Percentiles rank a stretch among this genome's conserved stretches.
These are phyloP conservation scores for Tephrocybe sp. DNA, from an alignment of 768 basidiomycete genomes.

Conservation along the genomic window DNA sequence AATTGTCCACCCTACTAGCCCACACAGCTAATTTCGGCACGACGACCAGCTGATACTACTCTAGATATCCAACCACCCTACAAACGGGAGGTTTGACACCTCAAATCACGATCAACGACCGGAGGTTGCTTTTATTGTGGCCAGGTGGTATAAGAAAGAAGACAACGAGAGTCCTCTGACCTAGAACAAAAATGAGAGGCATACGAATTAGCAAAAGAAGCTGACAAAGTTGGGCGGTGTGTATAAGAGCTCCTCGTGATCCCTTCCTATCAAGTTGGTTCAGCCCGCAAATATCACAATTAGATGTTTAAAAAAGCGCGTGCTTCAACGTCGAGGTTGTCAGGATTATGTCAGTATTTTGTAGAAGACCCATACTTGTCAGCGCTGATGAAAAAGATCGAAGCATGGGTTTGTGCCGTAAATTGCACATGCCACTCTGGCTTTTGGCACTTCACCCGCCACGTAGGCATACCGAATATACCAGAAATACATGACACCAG, in stretches of 20 bases:
- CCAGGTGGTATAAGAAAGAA: neutral
- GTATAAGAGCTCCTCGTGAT: neutral
- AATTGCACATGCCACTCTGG: neutral
- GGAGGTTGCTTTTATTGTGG: neutral
- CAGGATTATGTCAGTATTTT: neutral
- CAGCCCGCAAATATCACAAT: no score
- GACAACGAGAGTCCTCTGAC: neutral
- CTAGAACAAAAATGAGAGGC: neutral
- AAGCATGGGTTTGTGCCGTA: neutral
- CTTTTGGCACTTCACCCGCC: neutral
- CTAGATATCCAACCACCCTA: neutral
- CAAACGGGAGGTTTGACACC: neutral
- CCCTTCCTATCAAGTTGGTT: neutral
- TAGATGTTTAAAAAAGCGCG: no score
- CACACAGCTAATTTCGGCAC: neutral
- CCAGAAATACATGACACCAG: neutral
- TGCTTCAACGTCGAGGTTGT: neutral
- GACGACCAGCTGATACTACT: slow-evolving; percentile 2
- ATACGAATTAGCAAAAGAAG: neutral
- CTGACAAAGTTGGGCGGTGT: neutral
- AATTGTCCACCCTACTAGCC: neutral
- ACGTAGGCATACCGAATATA: neutral
- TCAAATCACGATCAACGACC: neutral
- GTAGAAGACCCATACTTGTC: neutral
- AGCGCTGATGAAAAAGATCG: neutral